Evolutionary conservation across 352 stramenopile species (phyloP).

Genomic region (Phytopythium kandeliae): DNA sequence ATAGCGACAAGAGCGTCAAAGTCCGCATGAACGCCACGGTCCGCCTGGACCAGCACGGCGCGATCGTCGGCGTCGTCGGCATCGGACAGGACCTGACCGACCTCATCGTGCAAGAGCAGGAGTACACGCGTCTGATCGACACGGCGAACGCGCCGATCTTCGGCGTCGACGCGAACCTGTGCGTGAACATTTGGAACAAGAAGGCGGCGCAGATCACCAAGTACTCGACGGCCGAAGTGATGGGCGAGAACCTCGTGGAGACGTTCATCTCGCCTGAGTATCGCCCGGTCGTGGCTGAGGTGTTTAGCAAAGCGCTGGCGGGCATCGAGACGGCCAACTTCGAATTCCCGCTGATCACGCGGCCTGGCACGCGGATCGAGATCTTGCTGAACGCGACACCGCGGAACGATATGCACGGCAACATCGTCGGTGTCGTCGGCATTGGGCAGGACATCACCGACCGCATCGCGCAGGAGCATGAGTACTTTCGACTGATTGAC

Average conservation of each 20-base stretch:
- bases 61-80: conserved; percentile 80
- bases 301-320: conserved; percentile 62
- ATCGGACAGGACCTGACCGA: conserved; percentile 87
- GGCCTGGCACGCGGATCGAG: conserved; percentile 62
- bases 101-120: conserved; percentile 80
- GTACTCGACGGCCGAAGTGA: conserved; percentile 72
- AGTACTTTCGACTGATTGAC: conserved; percentile 75
- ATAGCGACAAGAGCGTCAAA: conserved; percentile 50
- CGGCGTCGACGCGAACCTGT: conserved; percentile 82
- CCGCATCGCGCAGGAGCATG: conserved; percentile 68
- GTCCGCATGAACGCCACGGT: conserved; percentile 71
- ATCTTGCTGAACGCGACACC: conserved; percentile 76
- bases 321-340: conserved; percentile 83
- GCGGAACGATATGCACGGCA: conserved; percentile 57
- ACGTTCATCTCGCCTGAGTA: conserved; percentile 82
- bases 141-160: conserved; percentile 90
- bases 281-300: conserved; percentile 54
- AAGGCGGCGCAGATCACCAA: conserved; percentile 88
- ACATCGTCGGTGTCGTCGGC: conserved; percentile 83
- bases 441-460: conserved; percentile 85
- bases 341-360: conserved; percentile 81
- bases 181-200: conserved; percentile 92
- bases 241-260: conserved; percentile 75
- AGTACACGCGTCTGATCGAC: conserved; percentile 89
- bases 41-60: conserved; percentile 58